Evolutionary conservation across 345 rosid species (phyloP), one percentile per base, ranked within the genome.

Genomic region (Salix brachista): DNA sequence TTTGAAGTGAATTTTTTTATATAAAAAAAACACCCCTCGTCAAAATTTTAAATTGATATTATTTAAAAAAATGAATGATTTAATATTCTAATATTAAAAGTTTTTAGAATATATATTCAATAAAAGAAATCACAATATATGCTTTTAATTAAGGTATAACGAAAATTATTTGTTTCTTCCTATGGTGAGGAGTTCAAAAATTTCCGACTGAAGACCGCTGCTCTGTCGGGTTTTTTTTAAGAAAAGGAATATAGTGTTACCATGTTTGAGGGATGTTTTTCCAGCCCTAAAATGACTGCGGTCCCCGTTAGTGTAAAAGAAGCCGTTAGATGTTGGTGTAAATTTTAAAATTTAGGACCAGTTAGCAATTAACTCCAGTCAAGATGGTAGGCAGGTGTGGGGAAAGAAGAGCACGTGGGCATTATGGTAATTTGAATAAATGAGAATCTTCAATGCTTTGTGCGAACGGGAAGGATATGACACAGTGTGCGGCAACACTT

Each of bases 131-230:
- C 6, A 5, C 36, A 34, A 34, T 34, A 34, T 34, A 34, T 34
- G 36, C 6, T 34, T 34, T 34, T 34, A 34, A 5, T 34, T 34
- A 34, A 34, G 36, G 36, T 34, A 34, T 0, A 34, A 34, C 0
- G 36, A 4, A 13, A 85, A 80, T 78, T 80, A 82, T 82, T 19
- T 17, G 25, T 1, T 50, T 48, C 82, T 44, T 80, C 85, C 60
- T 75, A 16, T 23, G 16, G 19, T 64, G 21, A 34, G 19, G 48
- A 62, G 39, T 79, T 36, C 44, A 48, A 81, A 70, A 76, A 58
- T 41, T 9, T 41, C 13, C 12, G 58, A 18, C 18, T 23, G 41
- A 42, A 11, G 54, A 67, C 4, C 3, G 14, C 18, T 14, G 52
- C 4, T 46, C 6, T 14, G 18, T 46, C 19, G 1, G 18, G 4